Evolutionary conservation across 371 early-diverging fungal genomes (phyloP), one percentile per base, ranked within the genome.

Genomic region (Massospora cicadina): DNA sequence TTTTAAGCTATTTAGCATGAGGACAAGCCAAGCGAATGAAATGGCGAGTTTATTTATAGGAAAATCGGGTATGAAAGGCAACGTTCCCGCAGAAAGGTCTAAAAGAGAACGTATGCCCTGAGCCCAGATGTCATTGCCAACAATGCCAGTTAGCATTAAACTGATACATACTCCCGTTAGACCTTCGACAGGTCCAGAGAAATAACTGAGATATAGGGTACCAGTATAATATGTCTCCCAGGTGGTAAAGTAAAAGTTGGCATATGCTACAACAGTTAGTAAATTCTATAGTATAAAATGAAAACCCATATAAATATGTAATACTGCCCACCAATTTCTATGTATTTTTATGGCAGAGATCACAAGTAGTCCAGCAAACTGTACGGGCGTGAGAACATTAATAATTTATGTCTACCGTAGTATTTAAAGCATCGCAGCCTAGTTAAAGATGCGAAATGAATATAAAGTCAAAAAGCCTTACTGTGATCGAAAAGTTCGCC

Each of bases 161-260:
- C 84, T 69, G 32, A 74, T 64, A 61, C 80, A 78, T 33, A 84
- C 74, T 72, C 86, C 77, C 56, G 92, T 65, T n/a, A 98, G 81
- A 7, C 96, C 97, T 72, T 99, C 99, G 12, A 94, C 89, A 25
- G 98, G 95, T 7, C 98, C 99, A 68, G 86, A 90, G 74, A 97
- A 86, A 59, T 90, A 81, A 25, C 93, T 91, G 43, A 98, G 77
- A 68, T 84, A 94, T 58, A 99, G 80, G 1, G 82, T 73, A 13
- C 91, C 91, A 0, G 97, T 95, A 71, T 95, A 90, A 70, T 93
- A 97, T 67, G 93, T 94, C 72, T 98, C 95, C 88, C 94, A 90
- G 3, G 94, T 92, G 63, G 90, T 84, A 68, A 93, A 75, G 78
- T 89, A 99, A 76, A 95, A 99, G 75, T 85, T 86, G 60, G 78